Conservation (phyloP, 2,329 filamentous ascomycete species). For the Cercospora beticola region DNA sequence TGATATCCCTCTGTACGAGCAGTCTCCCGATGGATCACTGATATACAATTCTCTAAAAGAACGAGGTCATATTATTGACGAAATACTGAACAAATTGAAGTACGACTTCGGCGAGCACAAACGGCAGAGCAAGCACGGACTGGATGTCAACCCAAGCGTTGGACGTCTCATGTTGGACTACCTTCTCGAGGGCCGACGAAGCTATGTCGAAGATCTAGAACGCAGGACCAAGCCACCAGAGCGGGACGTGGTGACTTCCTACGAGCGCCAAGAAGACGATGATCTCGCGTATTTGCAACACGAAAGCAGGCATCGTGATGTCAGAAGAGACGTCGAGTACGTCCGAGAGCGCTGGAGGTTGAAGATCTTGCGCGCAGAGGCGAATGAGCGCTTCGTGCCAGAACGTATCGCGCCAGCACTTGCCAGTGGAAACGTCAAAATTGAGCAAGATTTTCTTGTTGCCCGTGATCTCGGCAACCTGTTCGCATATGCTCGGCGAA, state of each 20-base stretch:
- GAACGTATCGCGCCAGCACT: slow-evolving; percentile 10
- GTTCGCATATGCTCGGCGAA: slow-evolving; percentile 17
- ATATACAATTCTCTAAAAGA: slow-evolving; percentile 21
- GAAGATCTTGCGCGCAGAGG: slow-evolving; percentile 12
- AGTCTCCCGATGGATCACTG: slow-evolving; percentile 9
- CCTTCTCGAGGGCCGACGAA: slow-evolving; percentile 22
- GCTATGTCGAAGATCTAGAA: slow-evolving; percentile 20
- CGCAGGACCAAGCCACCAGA: background rate
- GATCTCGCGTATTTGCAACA: slow-evolving; percentile 10
- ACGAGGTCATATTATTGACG: slow-evolving; percentile 18
- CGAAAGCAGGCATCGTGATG: background rate
- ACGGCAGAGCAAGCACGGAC: background rate
- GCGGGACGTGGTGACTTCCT: slow-evolving; percentile 4
- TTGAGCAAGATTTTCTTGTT: slow-evolving; percentile 16
- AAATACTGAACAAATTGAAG: slow-evolving; percentile 21
- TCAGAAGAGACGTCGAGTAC: slow-evolving; percentile 10
- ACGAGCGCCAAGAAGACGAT: slow-evolving; percentile 10
- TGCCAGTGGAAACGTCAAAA: background rate
- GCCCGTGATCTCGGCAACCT: slow-evolving; percentile 21
- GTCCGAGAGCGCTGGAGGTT: slow-evolving; percentile 15
- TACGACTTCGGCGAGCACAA: slow-evolving; percentile 14
- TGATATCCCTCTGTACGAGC: slow-evolving; percentile 11
- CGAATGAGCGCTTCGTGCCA: slow-evolving; percentile 4
- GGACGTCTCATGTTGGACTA: slow-evolving; percentile 29
- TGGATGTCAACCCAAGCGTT: slow-evolving; percentile 18